Evolutionary conservation across 2,329 filamentous ascomycete species (phyloP).

Genomic region (Colletotrichum sp.): DNA sequence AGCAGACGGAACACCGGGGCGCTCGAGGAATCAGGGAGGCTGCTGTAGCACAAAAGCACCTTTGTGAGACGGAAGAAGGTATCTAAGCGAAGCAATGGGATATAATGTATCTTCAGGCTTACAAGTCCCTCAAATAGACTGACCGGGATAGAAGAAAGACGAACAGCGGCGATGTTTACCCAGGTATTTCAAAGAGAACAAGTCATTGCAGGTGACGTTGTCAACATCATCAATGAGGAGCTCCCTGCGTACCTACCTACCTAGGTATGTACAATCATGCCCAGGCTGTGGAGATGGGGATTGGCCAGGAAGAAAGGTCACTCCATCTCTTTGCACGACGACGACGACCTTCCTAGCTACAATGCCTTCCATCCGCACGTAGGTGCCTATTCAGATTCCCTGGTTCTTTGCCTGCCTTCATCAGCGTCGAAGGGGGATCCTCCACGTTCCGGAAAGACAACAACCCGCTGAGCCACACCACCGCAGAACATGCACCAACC

Average conservation of each 20-base stretch:
- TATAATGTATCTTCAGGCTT: background rate
- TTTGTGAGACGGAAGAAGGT: background rate
- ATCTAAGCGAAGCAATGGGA: background rate
- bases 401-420: background rate
- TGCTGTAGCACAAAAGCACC: background rate
- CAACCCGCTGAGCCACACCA: slow-evolving; percentile 17
- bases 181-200: background rate
- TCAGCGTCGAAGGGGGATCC: background rate
- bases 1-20: background rate
- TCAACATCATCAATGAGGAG: background rate
- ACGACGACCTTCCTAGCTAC: background rate
- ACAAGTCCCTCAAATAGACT: background rate
- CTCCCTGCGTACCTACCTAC: background rate
- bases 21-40: background rate
- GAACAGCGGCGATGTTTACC: background rate
- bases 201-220: background rate
- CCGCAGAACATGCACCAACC: slow-evolving; percentile 12
- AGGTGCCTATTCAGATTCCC: background rate
- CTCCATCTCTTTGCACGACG: background rate
- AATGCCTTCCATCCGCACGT: background rate
- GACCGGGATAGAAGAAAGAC: background rate
- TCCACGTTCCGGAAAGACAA: slow-evolving; percentile 10
- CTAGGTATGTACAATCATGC: background rate
- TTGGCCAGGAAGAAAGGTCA: background rate
- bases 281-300: background rate